Percentiles rank a stretch among this genome's conserved stretches.
phyloP scores from a whole-genome alignment of 2,329 filamentous ascomycete species.

The Diaporthe citriasiana region DNA sequence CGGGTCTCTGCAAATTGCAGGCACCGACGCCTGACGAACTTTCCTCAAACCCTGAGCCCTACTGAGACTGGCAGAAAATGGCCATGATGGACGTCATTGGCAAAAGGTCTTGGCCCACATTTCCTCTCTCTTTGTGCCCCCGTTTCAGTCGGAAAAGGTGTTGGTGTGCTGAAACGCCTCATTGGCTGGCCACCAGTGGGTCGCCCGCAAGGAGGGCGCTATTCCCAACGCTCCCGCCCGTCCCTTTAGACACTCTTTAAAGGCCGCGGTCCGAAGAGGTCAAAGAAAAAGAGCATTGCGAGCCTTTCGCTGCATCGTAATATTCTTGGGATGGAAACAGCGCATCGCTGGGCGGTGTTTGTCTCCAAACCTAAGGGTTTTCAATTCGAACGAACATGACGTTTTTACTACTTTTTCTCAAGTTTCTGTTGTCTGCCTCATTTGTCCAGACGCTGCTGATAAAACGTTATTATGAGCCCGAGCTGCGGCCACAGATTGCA shows the following conservation, averaged over 20 bases:
- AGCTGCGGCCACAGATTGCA: conserved; percentile 5
- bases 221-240: conserved; percentile 26
- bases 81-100: conserved; percentile 1
- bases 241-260: conserved; percentile 12
- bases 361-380: neutral
- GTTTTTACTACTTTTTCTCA: conserved; percentile 33
- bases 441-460: conserved; percentile 29
- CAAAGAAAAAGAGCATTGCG: neutral
- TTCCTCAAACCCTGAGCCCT: neutral
- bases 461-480: conserved; percentile 16
- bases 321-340: conserved; percentile 12
- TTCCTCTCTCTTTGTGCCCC: conserved; percentile 10
- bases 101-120: conserved; percentile 26
- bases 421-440: conserved; percentile 33
- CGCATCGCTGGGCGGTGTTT: conserved; percentile 16
- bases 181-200: conserved; percentile 33
- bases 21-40: neutral
- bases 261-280: neutral
- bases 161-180: neutral
- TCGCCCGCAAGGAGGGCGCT: conserved; percentile 21
- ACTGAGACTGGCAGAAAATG: neutral
- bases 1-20: conserved; percentile 3
- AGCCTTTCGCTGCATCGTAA: conserved; percentile 9
- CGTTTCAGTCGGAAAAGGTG: conserved; percentile 28
- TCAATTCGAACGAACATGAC: conserved; percentile 10